Evolutionary conservation across 2,329 filamentous ascomycete genomes (phyloP).

Genomic region (Trichoderma atrobrunneum): DNA sequence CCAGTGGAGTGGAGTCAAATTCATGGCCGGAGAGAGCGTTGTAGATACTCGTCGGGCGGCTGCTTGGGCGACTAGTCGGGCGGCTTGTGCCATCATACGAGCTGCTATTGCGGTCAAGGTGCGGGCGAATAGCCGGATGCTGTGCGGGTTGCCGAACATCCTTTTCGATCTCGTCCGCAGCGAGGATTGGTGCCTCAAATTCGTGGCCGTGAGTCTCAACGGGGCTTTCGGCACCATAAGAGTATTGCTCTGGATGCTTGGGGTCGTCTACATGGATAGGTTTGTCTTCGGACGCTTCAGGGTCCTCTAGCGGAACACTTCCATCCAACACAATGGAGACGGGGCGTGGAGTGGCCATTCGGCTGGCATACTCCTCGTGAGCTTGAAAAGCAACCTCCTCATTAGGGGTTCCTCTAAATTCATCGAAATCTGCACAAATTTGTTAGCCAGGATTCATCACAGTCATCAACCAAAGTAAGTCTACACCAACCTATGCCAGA

Average conservation of each 20-base stretch:
- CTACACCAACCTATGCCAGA: conserved; percentile 37
- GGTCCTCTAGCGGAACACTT: conserved; percentile 21
- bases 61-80: conserved; percentile 57
- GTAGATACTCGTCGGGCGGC: conserved; percentile 53
- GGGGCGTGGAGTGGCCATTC: conserved; percentile 67
- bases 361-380: conserved; percentile 76
- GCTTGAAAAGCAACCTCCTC: conserved; percentile 90
- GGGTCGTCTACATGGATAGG: conserved; percentile 72
- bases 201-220: conserved; percentile 58
- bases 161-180: conserved; percentile 81
- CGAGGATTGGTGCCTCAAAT: conserved; percentile 77
- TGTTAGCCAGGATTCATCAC: not conserved
- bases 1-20: conserved; percentile 66
- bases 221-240: conserved; percentile 37
- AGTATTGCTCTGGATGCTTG: conserved; percentile 38
- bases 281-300: conserved; percentile 44
- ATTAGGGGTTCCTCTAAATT: conserved; percentile 71
- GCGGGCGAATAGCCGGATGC: conserved; percentile 78
- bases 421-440: conserved; percentile 54
- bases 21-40: conserved; percentile 51
- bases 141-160: conserved; percentile 65
- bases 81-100: conserved; percentile 58
- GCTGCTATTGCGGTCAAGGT: conserved; percentile 60
- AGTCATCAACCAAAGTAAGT: not conserved
- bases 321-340: conserved; percentile 41